Conservation (phyloP, 495 filamentous ascomycete genomes). For the Podospora pseudoanserina region DNA sequence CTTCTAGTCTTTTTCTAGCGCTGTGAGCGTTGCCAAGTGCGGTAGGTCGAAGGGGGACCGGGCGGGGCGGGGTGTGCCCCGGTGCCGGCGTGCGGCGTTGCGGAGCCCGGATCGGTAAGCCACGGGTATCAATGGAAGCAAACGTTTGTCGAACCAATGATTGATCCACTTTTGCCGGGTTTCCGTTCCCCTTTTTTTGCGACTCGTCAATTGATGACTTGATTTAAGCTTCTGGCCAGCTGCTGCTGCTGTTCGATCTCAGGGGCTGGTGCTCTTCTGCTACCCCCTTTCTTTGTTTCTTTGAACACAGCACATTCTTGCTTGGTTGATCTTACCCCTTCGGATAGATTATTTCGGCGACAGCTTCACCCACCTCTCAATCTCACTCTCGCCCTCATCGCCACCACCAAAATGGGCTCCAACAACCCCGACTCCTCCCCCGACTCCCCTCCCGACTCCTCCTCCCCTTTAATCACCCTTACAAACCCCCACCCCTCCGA, state of each 20-base stretch:
- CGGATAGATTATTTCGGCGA: not conserved
- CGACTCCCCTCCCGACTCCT: slow-evolving; percentile 48
- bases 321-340: not conserved
- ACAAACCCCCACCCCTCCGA: slow-evolving; percentile 66
- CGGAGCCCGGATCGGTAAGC: slow-evolving; percentile 9
- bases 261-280: not conserved
- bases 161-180: not conserved
- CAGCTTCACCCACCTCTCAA: not conserved
- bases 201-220: not conserved
- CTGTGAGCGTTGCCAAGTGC: not conserved
- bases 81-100: not conserved
- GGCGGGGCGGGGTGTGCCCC: no score
- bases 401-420: slow-evolving; percentile 16
- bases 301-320: not conserved
- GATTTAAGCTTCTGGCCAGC: not conserved
- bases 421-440: not conserved
- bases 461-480: slow-evolving; percentile 61
- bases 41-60: not conserved
- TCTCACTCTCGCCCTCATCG: not conserved
- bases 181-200: not conserved
- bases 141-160: not conserved
- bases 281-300: not conserved
- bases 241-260: not conserved
- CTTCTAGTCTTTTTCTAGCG: not conserved
- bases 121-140: not conserved